phyloP scores from a whole-genome alignment of 2,329 filamentous ascomycete species.

The Calonectria leucothoes region DNA sequence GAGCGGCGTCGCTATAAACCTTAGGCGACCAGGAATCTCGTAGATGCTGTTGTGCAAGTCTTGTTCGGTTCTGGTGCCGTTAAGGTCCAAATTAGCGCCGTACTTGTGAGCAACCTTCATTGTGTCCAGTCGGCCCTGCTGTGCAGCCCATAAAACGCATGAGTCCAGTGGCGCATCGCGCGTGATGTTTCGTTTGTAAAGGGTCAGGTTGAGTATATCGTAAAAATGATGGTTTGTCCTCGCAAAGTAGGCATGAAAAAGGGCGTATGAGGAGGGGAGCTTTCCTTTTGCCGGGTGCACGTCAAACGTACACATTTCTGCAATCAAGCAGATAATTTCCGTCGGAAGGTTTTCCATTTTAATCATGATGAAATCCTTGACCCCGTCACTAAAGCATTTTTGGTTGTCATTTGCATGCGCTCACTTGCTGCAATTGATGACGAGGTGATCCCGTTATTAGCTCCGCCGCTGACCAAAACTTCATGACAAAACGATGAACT shows the following conservation, averaged over 20 bases:
- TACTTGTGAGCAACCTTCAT: conserved; percentile 18
- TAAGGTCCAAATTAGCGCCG: conserved; percentile 10
- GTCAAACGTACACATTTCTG: conserved; percentile 1
- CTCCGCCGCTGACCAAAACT: not conserved
- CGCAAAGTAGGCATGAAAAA: conserved; percentile 11
- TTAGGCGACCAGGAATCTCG: not conserved
- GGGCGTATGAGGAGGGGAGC: conserved; percentile 5
- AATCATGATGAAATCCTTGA: not conserved
- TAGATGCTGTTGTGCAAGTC: not conserved
- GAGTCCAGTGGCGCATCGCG: not conserved
- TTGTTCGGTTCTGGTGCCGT: not conserved
- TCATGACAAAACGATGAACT: not conserved
- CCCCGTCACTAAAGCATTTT: not conserved
- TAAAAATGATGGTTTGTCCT: conserved; percentile 20
- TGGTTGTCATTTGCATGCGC: not conserved
- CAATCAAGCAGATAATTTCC: conserved; percentile 10
- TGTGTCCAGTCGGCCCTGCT: conserved; percentile 11
- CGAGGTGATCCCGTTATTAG: not conserved
- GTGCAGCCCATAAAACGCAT: conserved; percentile 18
- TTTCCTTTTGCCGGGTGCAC: not conserved
- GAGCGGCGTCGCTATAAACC: conserved; percentile 9
- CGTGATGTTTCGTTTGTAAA: conserved; percentile 5
- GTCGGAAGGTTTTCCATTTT: conserved; percentile 3
- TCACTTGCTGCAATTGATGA: not conserved
- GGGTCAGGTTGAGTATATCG: conserved; percentile 13